Evolutionary conservation across 169 alveolate species (phyloP).

Genomic region (Eimeria sp.): DNA sequence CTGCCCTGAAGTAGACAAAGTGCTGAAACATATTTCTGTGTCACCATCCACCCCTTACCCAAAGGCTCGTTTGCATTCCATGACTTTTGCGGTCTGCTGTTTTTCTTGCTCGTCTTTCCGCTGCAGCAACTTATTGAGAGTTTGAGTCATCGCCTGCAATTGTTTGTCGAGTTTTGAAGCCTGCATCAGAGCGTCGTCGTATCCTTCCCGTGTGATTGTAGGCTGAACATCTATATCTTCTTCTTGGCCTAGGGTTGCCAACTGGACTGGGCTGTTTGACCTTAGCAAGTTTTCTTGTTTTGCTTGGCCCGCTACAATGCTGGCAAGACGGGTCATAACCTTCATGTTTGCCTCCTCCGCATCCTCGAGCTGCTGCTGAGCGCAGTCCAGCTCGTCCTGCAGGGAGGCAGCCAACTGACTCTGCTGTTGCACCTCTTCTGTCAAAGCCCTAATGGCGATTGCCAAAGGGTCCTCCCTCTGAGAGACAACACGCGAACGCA

Average conservation of each 20-base stretch:
- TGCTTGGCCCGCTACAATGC: not conserved
- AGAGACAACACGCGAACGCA: not conserved
- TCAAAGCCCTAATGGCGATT: not conserved
- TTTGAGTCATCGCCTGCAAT: not conserved
- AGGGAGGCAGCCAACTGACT: not conserved
- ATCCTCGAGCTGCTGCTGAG: not conserved
- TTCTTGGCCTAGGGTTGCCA: not conserved
- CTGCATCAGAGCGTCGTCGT: conserved; percentile 39
- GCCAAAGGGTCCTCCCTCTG: conserved; percentile 20
- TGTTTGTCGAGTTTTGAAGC: conserved; percentile 11
- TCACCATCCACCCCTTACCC: conserved; percentile 59
- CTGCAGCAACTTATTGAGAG: not conserved
- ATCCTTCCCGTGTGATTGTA: conserved; percentile 24
- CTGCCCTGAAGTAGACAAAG: not conserved
- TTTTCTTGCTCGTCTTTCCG: not conserved
- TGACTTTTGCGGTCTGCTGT: not conserved
- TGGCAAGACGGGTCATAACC: conserved; percentile 13
- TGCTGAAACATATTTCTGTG: not conserved
- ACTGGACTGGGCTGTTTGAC: not conserved
- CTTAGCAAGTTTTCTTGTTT: not conserved
- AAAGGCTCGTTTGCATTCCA: conserved; percentile 81
- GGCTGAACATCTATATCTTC: not conserved
- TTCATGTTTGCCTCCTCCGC: conserved; percentile 45
- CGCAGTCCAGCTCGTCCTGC: not conserved
- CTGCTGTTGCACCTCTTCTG: not conserved